Base-by-base conservation (phyloP, 768 basidiomycete species). In the Kwoniella bestiolae region DNA sequence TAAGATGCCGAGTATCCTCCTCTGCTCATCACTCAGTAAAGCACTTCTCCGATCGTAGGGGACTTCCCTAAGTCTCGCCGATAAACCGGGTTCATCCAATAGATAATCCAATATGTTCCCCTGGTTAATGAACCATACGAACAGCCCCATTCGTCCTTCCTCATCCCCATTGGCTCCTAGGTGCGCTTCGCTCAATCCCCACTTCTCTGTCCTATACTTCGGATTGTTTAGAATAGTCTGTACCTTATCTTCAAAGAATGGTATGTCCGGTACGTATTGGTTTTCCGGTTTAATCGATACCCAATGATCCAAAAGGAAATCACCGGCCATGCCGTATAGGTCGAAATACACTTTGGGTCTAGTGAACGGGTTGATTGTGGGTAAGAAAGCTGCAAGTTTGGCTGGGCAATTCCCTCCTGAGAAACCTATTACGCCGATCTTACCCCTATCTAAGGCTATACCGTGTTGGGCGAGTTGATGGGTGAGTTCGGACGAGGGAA, bases 381-480 rank as follows among this genome's bases (percentile, higher is more conserved):
- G 3, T 21, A 63, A 21, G 3, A 53, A 45, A 16, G 51, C 35
- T 5, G 61, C 35, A 11, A 50, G 26, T 63, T 53, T 53, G 35
- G 62, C 52, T 7, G 53, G 53, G 35, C 47, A 63, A 28, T 63
- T 38, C 26, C 62, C 62, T 6, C 62, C 62, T 32, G 62, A 63
- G n/a, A 63, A 45, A 5, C 62, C 53, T 11, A 63, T 53, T 9
- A 63, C 62, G 1, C 52, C 53, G 7, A 63, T 23, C n/a, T 44
- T 21, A 26, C 14, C 28, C 7, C 11, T 3, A 41, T 63, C 62
- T 29, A 63, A 21, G 8, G 14, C 47, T 3, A 32, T 8, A 1
- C 38, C 41, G 14, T 46, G 21, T 8, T 32, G 26, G n/a, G 23
- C 26, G 21, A 60, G 47, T 1, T 16, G n/a, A 25, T 3, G 16